Evolutionary conservation across 768 basidiomycete genomes (phyloP), one percentile per base, ranked within the genome.

Genomic region (Hericium alpestre): DNA sequence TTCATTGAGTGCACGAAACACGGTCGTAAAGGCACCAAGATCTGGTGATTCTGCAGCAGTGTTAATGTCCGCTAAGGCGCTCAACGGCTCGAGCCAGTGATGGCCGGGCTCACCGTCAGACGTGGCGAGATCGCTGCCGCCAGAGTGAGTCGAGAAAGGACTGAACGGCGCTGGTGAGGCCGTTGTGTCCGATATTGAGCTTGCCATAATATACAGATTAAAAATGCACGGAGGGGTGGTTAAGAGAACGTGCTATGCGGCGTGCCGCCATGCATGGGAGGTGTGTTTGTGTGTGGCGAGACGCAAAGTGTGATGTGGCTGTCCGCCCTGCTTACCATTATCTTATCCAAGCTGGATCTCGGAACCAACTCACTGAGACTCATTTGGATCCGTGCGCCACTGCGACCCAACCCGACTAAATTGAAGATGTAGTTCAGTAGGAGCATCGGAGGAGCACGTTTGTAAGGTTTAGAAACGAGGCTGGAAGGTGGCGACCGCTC

Each of bases 11-110:
- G 82, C 86, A n/a, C 85, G 77, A 49, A 89, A 78, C 22, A 89
- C 84, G 38, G 79, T 74, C 13, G 74, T 79, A 68, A 89, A 88
- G 9, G 84, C 83, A 7, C 87, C 87, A 8, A 89, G 75, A 68
- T 87, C 85, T 46, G 86, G 86, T 58, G 79, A 77, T 66, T 87
- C 79, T 81, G 68, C 53, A 54, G 38, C 38, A 38, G 54, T 18
- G 32, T n/a, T 23, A 55, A 54, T 32, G n/a, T 18, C 23, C 41
- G 57, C 38, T 47, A 23, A 39, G 25, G 23, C 13, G 41, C 52
- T 23, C 41, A 46, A 40, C n/a, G n/a, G 27, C 11, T 40, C 53
- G 18, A 51, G 48, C 15, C 49, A 27, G 20, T n/a, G 43, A 18
- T 9, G 49, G 15, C 49, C 49, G 53, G 25, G 51, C 71, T 59